Conservation (phyloP, 441 rosid genomes). For the Sinapis alba region DNA sequence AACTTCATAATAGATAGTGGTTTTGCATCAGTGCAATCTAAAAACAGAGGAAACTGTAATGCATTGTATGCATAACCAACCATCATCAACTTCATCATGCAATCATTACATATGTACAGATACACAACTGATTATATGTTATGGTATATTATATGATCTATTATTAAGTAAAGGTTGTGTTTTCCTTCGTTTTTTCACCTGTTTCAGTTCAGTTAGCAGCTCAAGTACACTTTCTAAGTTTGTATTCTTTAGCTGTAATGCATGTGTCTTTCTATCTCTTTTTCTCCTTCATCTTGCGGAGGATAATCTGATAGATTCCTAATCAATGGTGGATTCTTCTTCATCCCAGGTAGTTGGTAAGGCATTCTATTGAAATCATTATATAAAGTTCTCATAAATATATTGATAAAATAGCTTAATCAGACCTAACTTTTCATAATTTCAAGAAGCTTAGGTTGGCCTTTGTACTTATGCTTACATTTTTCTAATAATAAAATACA, state of each 20-base stretch:
- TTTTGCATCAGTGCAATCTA: neutral
- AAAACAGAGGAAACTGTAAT: constrained; percentile 12
- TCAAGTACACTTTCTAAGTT: constrained; percentile 2
- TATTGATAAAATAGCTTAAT: neutral
- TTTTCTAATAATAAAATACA: neutral
- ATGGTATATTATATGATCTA: neutral
- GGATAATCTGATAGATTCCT: constrained; percentile 82
- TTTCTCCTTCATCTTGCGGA: constrained; percentile 54
- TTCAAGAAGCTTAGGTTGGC: neutral
- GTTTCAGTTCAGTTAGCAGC: constrained; percentile 23
- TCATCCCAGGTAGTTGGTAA: constrained; percentile 69
- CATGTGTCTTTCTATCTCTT: neutral
- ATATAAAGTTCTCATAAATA: neutral
- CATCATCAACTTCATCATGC: constrained; percentile 1
- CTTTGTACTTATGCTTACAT: neutral
- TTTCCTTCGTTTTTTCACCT: constrained; percentile 16
- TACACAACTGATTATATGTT: neutral
- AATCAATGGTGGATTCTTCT: constrained; percentile 65
- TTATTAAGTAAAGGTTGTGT: neutral
- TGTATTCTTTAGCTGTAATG: too few relatives aligned
- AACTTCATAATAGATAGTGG: neutral
- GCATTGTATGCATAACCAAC: neutral
- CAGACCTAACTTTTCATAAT: neutral
- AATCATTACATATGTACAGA: constrained; percentile 15
- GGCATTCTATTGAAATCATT: constrained; percentile 14